A percentile compares a stretch with the other conserved stretches of the same genome.
These are phyloP conservation scores for Cryptococcus wingfieldii DNA, from an alignment of 1,284 basidiomycete genomes.

Conservation along the genomic window DNA sequence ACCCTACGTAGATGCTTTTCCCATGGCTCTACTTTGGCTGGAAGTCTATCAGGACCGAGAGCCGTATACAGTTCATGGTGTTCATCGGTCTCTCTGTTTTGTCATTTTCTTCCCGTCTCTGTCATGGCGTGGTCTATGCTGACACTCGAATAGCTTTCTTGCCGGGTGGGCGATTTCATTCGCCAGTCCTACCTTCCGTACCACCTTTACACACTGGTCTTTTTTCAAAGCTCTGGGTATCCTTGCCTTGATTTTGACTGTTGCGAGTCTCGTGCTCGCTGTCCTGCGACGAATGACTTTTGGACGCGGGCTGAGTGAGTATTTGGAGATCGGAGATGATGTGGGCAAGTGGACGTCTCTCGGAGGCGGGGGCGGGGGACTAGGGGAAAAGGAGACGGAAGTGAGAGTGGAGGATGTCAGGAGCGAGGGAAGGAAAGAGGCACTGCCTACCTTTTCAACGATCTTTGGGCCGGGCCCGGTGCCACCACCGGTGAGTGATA, in stretches of 20 bases:
- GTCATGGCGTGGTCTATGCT: slow-evolving; percentile 52
- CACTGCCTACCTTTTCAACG: slow-evolving; percentile 4
- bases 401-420: neutral
- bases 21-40: slow-evolving; percentile 69
- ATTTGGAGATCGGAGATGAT: slow-evolving; percentile 26
- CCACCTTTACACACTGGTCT: slow-evolving; percentile 66
- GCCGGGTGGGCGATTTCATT: slow-evolving; percentile 65
- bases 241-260: slow-evolving; percentile 58
- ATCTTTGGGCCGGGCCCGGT: slow-evolving; percentile 7
- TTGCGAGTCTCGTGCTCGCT: slow-evolving; percentile 59
- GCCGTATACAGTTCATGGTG: slow-evolving; percentile 56
- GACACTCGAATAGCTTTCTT: slow-evolving; percentile 27
- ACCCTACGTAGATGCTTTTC: slow-evolving; percentile 53
- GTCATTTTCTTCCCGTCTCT: neutral
- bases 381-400: neutral
- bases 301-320: slow-evolving; percentile 63
- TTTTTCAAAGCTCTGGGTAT: slow-evolving; percentile 66
- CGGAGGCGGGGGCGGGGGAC: neutral
- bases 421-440: neutral
- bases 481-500: slow-evolving; percentile 4
- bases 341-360: neutral
- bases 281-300: slow-evolving; percentile 66
- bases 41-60: slow-evolving; percentile 66
- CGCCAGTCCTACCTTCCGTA: slow-evolving; percentile 60
- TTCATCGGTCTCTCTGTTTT: slow-evolving; percentile 61